Percentiles rank a stretch among this genome's conserved stretches.
Evolutionary conservation across 129 eudicot species (phyloP).

Genomic region (Ambrosia trifida): DNA sequence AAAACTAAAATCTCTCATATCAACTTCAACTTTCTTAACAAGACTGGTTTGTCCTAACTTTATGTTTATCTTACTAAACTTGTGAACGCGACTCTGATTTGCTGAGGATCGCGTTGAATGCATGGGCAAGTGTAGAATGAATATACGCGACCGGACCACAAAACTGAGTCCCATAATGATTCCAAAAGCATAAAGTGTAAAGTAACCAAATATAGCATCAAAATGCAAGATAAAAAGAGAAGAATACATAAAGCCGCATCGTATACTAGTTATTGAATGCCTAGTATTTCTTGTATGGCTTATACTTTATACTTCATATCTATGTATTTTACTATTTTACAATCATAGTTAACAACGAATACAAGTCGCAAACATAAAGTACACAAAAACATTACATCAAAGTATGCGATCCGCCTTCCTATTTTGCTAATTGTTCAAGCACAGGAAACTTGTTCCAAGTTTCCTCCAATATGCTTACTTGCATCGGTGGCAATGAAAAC

Average conservation of each 20-base stretch:
- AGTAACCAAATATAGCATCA: not conserved
- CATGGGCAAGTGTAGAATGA: not conserved
- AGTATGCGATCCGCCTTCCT: not conserved
- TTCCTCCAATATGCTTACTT: slow-evolving; percentile 54
- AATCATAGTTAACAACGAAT: slow-evolving; percentile 30
- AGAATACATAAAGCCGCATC: not conserved
- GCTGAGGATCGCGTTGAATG: no score
- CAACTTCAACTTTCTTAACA: no score
- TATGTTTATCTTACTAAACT: no score
- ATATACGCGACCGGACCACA: not conserved
- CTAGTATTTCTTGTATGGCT: not conserved
- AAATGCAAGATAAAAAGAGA: not conserved
- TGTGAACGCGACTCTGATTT: no score
- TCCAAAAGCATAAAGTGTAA: not conserved
- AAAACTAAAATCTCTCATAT: no score
- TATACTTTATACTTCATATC: not conserved
- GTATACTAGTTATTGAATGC: not conserved
- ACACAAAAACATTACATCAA: not conserved
- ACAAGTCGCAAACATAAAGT: slow-evolving; percentile 8
- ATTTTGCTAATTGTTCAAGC: slow-evolving; percentile 74
- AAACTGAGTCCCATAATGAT: no score
- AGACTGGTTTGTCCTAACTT: no score
- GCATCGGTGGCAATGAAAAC: slow-evolving; percentile 83
- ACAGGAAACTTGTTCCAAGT: slow-evolving; percentile 69
- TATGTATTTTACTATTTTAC: slow-evolving; percentile 41